Evolutionary conservation across 2,329 filamentous ascomycete species (phyloP).

Genomic region (Fusarium verrucosum): DNA sequence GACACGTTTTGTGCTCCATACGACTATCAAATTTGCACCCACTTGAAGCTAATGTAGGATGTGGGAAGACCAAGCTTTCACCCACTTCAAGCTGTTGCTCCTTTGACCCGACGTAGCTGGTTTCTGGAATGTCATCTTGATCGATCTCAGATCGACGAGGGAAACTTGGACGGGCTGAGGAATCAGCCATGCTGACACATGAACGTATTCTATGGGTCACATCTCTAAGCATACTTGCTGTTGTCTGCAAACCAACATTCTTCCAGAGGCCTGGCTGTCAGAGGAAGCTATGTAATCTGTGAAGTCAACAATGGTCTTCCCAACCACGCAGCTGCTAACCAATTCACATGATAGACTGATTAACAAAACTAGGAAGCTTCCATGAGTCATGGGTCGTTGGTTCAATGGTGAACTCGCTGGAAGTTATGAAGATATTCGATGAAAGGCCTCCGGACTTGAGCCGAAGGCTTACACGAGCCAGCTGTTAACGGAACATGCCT

Average conservation of each 20-base stretch:
- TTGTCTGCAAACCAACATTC: neutral
- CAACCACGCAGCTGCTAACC: neutral
- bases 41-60: no score
- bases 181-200: neutral
- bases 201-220: neutral
- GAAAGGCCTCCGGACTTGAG: no score
- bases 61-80: no score
- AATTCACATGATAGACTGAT: neutral
- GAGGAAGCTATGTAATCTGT: neutral
- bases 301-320: neutral
- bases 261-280: neutral
- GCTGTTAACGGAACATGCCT: neutral
- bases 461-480: neutral
- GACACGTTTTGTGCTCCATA: constrained; percentile 10
- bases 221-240: no score
- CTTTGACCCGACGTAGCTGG: no score
- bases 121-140: no score
- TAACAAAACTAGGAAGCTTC: neutral
- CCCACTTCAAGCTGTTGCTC: no score
- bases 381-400: no score
- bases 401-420: no score
- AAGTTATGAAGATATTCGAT: no score
- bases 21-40: neutral
- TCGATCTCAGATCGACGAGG: no score
- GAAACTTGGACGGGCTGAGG: no score